A percentile compares a stretch with the other conserved stretches of the same genome.
phyloP scores from a whole-genome alignment of 106 monocot species.

The Dendrobium chrysotoxum region DNA sequence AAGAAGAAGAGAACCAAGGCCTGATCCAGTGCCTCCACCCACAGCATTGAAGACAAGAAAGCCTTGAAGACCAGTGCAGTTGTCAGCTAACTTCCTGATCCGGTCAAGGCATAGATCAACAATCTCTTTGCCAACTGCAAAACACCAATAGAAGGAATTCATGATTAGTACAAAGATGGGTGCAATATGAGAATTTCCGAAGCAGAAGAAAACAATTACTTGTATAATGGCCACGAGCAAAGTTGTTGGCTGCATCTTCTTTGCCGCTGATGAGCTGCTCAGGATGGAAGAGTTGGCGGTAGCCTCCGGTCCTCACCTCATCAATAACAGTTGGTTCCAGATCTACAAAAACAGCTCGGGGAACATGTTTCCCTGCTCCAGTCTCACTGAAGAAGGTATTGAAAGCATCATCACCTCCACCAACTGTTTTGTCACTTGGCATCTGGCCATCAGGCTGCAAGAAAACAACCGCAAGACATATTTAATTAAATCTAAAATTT shows the following conservation, averaged over 20 bases:
- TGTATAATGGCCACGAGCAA: conserved; percentile 75
- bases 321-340: conserved; percentile 80
- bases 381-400: conserved; percentile 73
- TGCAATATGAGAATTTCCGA: background rate
- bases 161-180: background rate
- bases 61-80: conserved; percentile 53
- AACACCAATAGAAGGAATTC: background rate
- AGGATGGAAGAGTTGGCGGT: conserved; percentile 87
- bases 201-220: conserved; percentile 13
- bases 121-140: conserved; percentile 50
- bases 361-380: conserved; percentile 64
- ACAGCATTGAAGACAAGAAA: conserved; percentile 44
- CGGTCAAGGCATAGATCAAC: conserved; percentile 55
- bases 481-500: too few species aligned
- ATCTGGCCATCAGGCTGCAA: conserved; percentile 45
- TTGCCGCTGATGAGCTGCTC: conserved; percentile 85
- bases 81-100: conserved; percentile 51
- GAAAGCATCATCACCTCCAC: conserved; percentile 57
- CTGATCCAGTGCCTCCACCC: conserved; percentile 21
- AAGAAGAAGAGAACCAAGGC: conserved; percentile 42
- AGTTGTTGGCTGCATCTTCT: conserved; percentile 87
- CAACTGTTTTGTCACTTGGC: conserved; percentile 38
- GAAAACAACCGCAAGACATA: background rate
- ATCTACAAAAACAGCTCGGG: conserved; percentile 71
- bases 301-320: conserved; percentile 64